Percentiles rank a stretch among this genome's conserved stretches.
These are phyloP conservation scores for Eustoma russellianum DNA, from an alignment of 257 asterid species.

Conservation along the genomic window DNA sequence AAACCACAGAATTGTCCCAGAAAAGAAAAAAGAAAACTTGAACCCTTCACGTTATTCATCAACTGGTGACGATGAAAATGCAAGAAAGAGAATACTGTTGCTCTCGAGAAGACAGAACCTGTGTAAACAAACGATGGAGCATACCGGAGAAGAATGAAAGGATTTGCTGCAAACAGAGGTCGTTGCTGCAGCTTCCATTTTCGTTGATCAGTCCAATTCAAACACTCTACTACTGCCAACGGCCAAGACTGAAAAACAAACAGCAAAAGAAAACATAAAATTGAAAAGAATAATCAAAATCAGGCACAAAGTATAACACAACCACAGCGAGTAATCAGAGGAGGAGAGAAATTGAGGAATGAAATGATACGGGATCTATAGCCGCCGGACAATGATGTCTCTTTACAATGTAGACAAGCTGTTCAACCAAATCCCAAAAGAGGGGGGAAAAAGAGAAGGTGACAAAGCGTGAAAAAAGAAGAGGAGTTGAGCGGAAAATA, in stretches of 20 bases:
- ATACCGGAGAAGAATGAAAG: conserved; percentile 21
- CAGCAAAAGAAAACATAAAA: not conserved
- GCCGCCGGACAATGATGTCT: conserved; percentile 4
- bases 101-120: not conserved
- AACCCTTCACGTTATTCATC: not conserved
- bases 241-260: not conserved
- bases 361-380: not conserved
- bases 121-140: not conserved
- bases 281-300: not conserved
- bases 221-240: not conserved
- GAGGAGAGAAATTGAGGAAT: not conserved
- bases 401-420: conserved; percentile 1
- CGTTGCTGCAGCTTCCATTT: conserved; percentile 25
- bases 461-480: not conserved
- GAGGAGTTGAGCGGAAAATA: conserved; percentile 2
- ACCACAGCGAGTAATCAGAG: not conserved
- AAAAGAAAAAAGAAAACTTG: not conserved
- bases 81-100: not conserved
- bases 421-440: conserved; percentile 1
- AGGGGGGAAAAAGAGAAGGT: no score
- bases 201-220: conserved; percentile 6
- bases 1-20: not conserved
- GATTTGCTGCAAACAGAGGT: conserved; percentile 22
- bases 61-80: not conserved
- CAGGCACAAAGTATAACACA: not conserved